Evolutionary conservation across 371 early-diverging fungal genomes (phyloP), one percentile per base, ranked within the genome.

Genomic region (Mortierella sp.): DNA sequence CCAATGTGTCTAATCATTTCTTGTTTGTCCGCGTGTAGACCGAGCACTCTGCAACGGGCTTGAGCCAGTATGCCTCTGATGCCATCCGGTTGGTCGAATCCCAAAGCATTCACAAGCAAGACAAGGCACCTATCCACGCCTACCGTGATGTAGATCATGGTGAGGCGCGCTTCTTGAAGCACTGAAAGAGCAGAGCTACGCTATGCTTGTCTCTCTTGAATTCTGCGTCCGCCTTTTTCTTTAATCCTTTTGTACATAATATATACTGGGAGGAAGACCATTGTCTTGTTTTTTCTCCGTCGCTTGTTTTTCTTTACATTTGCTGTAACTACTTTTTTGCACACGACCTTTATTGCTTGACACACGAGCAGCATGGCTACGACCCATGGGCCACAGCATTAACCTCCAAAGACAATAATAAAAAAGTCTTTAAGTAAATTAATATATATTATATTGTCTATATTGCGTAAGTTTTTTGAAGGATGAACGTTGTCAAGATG

Each of bases 51-150:
- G 19, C 69, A 31, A 39, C 59, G 15, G 54, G 61, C 27, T 32
- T 75, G 64, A 76, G 76, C 50, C 76, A 76, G 61, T 59, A 76
- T 39, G 76, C 76, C 28, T 76, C 69, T 39, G 76, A 76, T 37
- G 76, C 76, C 27, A 76, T 76, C 44, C 69, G 70, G 50, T 43
- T 69, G 48, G 56, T 76, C 26, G 76, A 69, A 34, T 76, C 76
- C 15, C 76, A 69, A 17, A 76, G 61, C 44, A 54, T 48, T 24
- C 65, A 64, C 31, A 76, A 69, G 65, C 76, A 76, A 49, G 76
- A 76, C 64, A 62, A 57, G 61, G 76, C 76, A 26, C 50, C 69
- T 19, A 64, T 76, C 31, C 76, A 68, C 24, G 44, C 61, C 49
- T 64, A 64, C 53, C 51, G 49, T 27, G 76, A 76, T 60, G 69